These are phyloP conservation scores for Colletotrichum magnum DNA, from an alignment of 2,329 filamentous ascomycete genomes.

Conservation along the genomic window DNA sequence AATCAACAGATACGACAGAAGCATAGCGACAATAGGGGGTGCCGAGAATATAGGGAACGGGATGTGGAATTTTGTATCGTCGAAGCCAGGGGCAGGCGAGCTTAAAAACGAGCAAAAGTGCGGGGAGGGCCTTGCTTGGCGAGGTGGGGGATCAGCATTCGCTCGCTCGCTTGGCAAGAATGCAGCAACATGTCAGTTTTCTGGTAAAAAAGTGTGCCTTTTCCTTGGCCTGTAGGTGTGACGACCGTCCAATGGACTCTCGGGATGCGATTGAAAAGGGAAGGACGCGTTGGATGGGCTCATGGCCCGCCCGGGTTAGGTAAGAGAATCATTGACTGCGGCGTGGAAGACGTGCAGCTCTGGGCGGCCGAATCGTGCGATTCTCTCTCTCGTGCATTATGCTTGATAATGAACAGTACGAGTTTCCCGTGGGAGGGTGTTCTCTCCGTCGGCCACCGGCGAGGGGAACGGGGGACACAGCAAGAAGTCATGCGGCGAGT, in stretches of 20 bases:
- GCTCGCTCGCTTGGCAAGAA: conserved; percentile 35
- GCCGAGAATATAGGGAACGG: not conserved
- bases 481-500: too few relatives aligned
- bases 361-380: too few relatives aligned
- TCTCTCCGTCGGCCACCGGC: too few relatives aligned
- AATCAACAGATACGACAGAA: conserved; percentile 15
- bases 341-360: not conserved
- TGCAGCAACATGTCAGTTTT: conserved; percentile 37
- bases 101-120: conserved; percentile 30
- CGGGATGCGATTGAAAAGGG: conserved; percentile 24
- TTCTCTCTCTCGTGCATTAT: too few relatives aligned
- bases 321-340: not conserved
- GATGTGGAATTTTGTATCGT: not conserved
- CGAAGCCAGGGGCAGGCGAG: not conserved
- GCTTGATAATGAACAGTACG: too few relatives aligned
- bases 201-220: conserved; percentile 1
- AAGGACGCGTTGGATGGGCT: conserved; percentile 14
- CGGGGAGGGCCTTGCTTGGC: conserved; percentile 35
- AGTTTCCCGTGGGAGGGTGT: too few relatives aligned
- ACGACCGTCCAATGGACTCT: conserved; percentile 21
- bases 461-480: too few relatives aligned
- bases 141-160: conserved; percentile 35
- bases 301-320: not conserved
- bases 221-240: not conserved
- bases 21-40: conserved; percentile 27